Evolutionary conservation across 2,329 filamentous ascomycete species (phyloP), one percentile per base, ranked within the genome.

Genomic region (Pseudocercospora eumusae): DNA sequence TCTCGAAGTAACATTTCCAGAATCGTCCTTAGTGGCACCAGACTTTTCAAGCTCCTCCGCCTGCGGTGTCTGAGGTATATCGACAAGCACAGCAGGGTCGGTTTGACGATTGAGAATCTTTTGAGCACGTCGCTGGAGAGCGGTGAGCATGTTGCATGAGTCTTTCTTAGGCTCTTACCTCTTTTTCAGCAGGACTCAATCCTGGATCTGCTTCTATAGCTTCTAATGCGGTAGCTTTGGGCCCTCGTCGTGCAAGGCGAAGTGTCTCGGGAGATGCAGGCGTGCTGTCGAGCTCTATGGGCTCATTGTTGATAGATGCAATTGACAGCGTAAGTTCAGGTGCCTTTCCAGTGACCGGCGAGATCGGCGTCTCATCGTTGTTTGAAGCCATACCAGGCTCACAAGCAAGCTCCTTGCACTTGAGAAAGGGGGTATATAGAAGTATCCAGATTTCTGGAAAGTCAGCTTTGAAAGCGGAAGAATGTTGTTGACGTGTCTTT

Each of bases 31-130:
- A n/a, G 27, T 56, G 13, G 61, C 63, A 11, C 55, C 66, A 20
- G 64, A 55, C 73, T 63, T 74, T 59, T 77, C 76, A 2, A 81
- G 74, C 64, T 81, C 79, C 50, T 80, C 78, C 0, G 79, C 76
- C 1, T 74, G 76, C 25, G 79, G 79, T 11, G 74, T 75, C 42
- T 73, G 66, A 0, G 79, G 79, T 11, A 81, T 69, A 67, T 81
- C 77, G 4, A 80, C 78, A 47, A 82, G 71, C 1, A 82, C 79
- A 21, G 78, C 75, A 0, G 79, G 77, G 61, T 81, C 78, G 45
- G 72, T 73, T 23, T 75, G 74, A 3, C 78, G 71, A 9, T 70
- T 69, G 0, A 73, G 68, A 1, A 79, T 71, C 13, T 79, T 71
- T 4, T 73, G 70, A 2, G 73, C 74, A 31, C 78, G 20, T 27